Evolutionary conservation across 495 filamentous ascomycete species (phyloP).

Genomic region (Paragyromitra xinjiangensis): DNA sequence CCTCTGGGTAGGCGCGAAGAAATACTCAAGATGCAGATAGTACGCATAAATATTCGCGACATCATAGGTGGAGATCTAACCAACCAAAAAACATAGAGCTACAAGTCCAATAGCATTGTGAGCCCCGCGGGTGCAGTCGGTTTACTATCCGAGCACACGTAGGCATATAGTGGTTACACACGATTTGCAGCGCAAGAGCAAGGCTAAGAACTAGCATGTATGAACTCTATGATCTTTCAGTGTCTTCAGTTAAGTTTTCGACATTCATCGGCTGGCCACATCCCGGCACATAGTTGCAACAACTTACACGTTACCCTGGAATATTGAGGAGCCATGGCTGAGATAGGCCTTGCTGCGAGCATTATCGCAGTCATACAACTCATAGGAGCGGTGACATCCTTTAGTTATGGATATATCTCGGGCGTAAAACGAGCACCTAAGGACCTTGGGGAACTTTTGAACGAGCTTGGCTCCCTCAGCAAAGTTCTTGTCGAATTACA

Average conservation of each 20-base stretch:
- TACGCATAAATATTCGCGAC: no score
- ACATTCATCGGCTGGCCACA: not conserved
- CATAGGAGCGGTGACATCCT: constrained; percentile 5
- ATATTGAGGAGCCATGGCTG: constrained; percentile 4
- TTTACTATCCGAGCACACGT: no score
- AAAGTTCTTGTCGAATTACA: constrained; percentile 27
- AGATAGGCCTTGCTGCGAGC: constrained; percentile 12
- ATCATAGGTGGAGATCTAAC: no score
- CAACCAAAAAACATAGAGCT: no score
- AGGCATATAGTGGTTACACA: not conserved
- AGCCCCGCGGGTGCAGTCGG: not conserved
- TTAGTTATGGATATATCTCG: constrained; percentile 32
- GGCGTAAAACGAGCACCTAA: constrained; percentile 26
- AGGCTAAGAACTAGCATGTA: not conserved
- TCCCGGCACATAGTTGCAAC: no score
- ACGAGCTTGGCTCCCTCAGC: constrained; percentile 27
- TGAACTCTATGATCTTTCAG: not conserved
- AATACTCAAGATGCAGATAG: no score
- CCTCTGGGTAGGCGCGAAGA: no score
- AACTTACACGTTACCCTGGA: not conserved
- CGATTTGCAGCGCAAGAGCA: no score
- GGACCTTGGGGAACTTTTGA: constrained; percentile 22
- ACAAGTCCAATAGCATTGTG: no score
- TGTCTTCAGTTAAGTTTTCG: not conserved
- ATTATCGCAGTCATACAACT: constrained; percentile 23